Evolutionary conservation across 352 stramenopile genomes (phyloP).

Genomic region (Phytophthora niederhauseri): DNA sequence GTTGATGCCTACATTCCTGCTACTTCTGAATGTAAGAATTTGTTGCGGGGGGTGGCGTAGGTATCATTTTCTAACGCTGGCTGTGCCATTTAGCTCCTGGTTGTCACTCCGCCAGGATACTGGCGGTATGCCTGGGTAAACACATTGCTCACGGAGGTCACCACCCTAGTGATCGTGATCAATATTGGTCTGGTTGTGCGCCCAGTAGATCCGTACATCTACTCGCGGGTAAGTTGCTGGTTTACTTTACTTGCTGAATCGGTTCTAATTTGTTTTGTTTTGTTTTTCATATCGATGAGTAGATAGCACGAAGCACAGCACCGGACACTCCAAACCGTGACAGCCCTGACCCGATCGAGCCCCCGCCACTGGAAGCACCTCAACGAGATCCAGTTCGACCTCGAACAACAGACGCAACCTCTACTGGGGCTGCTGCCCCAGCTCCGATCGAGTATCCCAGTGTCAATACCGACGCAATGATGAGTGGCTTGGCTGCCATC

Average conservation of each 20-base stretch:
- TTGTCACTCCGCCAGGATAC: slow-evolving; percentile 56
- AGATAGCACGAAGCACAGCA: slow-evolving; percentile 25
- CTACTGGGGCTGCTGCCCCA: neutral
- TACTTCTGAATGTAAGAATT: slow-evolving; percentile 55
- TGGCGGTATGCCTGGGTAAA: slow-evolving; percentile 75
- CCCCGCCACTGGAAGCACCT: slow-evolving; percentile 6
- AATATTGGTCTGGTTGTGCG: slow-evolving; percentile 50
- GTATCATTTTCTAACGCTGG: neutral
- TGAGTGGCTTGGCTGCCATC: slow-evolving; percentile 5
- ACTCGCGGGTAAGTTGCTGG: slow-evolving; percentile 35
- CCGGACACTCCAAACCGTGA: slow-evolving; percentile 9
- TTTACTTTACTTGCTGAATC: too few relatives aligned
- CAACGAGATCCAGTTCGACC: neutral
- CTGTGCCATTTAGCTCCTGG: slow-evolving; percentile 40
- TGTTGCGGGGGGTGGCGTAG: neutral
- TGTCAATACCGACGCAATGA: slow-evolving; percentile 2
- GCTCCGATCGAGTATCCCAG: neutral
- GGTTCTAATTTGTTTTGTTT: too few relatives aligned
- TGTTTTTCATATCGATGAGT: too few relatives aligned
- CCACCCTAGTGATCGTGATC: slow-evolving; percentile 51
- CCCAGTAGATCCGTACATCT: slow-evolving; percentile 59
- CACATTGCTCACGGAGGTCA: slow-evolving; percentile 49
- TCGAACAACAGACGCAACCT: neutral
- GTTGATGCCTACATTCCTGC: slow-evolving; percentile 55
- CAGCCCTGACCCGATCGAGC: slow-evolving; percentile 15